Evolutionary conservation across 2,329 filamentous ascomycete genomes (phyloP).

Genomic region (Exophiala spinifera): DNA sequence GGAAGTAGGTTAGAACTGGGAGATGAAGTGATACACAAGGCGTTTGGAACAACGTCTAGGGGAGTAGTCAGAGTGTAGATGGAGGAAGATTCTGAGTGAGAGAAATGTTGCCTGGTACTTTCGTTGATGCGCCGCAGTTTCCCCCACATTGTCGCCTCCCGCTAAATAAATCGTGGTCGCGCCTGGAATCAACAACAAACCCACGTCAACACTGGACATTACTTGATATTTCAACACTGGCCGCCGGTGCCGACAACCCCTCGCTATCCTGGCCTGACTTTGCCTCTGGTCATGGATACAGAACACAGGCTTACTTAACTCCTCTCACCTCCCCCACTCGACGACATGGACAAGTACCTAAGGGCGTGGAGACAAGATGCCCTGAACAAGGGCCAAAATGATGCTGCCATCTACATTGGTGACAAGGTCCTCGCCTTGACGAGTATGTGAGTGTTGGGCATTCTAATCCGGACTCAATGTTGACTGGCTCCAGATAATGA

Average conservation of each 20-base stretch:
- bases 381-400: conserved; percentile 91
- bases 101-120: too few species aligned
- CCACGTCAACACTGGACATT: neutral
- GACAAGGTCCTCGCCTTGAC: conserved; percentile 95
- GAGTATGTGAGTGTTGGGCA: conserved; percentile 55
- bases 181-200: too few species aligned
- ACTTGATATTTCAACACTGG: neutral
- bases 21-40: too few species aligned
- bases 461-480: neutral
- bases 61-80: neutral
- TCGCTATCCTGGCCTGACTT: neutral
- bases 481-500: conserved; percentile 62
- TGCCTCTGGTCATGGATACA: neutral
- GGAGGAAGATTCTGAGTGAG: neutral
- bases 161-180: too few species aligned
- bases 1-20: too few species aligned
- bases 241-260: too few species aligned
- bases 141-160: conserved; percentile 9
- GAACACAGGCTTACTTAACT: neutral
- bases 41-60: neutral
- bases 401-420: conserved; percentile 93
- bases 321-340: neutral
- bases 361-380: conserved; percentile 94
- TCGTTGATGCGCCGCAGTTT: conserved; percentile 5
- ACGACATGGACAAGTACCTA: conserved; percentile 84